Conservation (phyloP, 768 basidiomycete species). For the Pisolithus albus region DNA sequence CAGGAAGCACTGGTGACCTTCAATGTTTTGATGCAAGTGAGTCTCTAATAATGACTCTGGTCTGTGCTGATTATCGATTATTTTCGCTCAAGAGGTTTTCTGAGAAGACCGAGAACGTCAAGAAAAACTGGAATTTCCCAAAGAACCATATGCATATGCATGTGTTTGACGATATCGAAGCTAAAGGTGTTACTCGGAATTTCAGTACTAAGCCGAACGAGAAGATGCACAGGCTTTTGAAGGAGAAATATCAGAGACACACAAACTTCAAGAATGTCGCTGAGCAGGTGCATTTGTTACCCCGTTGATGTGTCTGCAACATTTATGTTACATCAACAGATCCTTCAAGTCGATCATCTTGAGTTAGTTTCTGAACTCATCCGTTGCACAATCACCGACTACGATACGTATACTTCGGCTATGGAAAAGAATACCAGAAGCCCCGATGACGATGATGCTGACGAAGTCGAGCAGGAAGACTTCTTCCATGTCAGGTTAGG, state of each 20-base stretch:
- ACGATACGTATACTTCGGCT: not conserved
- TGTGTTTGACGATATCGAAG: too few relatives aligned
- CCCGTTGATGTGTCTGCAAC: not conserved
- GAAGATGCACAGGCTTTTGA: not conserved
- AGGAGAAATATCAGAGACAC: slow-evolving; percentile 13
- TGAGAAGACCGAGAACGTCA: too few relatives aligned
- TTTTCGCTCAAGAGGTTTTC: too few relatives aligned
- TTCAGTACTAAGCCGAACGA: not conserved
- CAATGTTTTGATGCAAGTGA: slow-evolving; percentile 19
- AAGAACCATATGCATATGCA: not conserved
- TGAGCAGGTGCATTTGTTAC: slow-evolving; percentile 21
- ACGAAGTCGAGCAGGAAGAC: not conserved
- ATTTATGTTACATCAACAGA: not conserved
- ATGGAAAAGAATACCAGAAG: not conserved
- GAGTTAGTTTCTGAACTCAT: not conserved
- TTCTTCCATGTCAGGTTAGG: slow-evolving; percentile 4
- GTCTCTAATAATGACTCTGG: not conserved
- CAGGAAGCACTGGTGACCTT: slow-evolving; percentile 3
- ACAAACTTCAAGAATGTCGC: slow-evolving; percentile 33
- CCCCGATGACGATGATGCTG: not conserved
- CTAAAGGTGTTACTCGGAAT: slow-evolving; percentile 5
- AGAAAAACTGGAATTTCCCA: not conserved
- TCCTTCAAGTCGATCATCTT: not conserved
- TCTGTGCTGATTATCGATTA: too few relatives aligned
- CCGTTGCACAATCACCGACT: not conserved